These are phyloP conservation scores for Lepidium didymum DNA, from an alignment of 345 rosid genomes.

Conservation along the genomic window DNA sequence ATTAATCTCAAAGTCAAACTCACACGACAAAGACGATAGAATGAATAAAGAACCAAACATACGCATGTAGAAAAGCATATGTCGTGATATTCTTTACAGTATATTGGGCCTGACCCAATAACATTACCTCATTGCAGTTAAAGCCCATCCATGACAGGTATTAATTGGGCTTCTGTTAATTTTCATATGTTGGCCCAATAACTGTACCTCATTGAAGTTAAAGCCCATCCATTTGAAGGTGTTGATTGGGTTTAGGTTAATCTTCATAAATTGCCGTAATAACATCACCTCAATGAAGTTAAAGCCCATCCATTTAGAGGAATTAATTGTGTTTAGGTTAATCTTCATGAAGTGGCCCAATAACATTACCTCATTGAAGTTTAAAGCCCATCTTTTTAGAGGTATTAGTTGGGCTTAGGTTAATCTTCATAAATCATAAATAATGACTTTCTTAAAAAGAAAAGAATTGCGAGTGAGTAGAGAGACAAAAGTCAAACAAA, in stretches of 20 bases:
- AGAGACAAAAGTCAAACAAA: neutral
- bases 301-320: neutral
- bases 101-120: neutral
- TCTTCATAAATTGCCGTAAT: neutral
- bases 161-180: neutral
- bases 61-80: too few species aligned
- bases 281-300: neutral
- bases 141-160: neutral
- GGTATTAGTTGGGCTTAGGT: neutral
- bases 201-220: neutral
- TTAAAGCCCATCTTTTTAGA: neutral
- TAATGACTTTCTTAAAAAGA: neutral
- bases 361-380: neutral
- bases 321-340: neutral
- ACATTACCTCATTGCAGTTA: neutral
- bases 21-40: neutral
- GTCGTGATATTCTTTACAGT: too few species aligned
- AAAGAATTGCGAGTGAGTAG: neutral
- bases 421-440: neutral
- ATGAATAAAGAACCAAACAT: too few species aligned
- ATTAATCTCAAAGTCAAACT: slow-evolving; percentile 13
- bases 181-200: neutral
- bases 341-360: neutral
- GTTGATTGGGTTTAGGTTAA: neutral
- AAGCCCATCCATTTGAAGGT: neutral